phyloP scores from a whole-genome alignment of 176 grass and related monocot species.

The Themeda triandra region DNA sequence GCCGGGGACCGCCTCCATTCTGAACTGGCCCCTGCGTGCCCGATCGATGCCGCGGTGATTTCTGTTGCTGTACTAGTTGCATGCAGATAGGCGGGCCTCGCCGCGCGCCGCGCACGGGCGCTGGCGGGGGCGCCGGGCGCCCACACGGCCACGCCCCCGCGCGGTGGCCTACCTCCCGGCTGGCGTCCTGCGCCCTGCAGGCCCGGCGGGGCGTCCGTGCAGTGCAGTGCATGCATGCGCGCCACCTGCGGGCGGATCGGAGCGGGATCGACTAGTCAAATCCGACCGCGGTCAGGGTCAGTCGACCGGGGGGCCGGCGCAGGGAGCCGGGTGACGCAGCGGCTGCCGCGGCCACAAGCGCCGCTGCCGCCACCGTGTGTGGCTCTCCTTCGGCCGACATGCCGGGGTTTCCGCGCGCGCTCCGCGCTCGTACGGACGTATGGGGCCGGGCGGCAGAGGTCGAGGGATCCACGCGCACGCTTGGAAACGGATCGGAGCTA shows the following conservation, averaged over 20 bases:
- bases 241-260: background rate
- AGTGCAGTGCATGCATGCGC: background rate
- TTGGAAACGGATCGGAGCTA: no score
- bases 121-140: no score
- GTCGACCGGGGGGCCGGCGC: background rate
- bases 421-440: background rate
- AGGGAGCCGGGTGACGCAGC: background rate
- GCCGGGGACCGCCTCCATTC: no score
- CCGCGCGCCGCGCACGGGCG: no score
- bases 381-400: constrained; percentile 28
- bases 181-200: background rate
- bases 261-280: background rate
- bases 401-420: background rate
- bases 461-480: no score
- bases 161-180: no score
- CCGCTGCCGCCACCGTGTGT: background rate
- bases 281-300: background rate
- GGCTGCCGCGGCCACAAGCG: constrained; percentile 22
- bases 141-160: no score
- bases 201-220: background rate
- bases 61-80: no score
- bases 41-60: no score
- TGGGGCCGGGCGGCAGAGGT: no score
- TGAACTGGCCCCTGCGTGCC: no score
- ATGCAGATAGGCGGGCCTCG: no score